These are phyloP conservation scores for Coemansia sp. DNA, from an alignment of 192 early-diverging fungal species.

Conservation along the genomic window DNA sequence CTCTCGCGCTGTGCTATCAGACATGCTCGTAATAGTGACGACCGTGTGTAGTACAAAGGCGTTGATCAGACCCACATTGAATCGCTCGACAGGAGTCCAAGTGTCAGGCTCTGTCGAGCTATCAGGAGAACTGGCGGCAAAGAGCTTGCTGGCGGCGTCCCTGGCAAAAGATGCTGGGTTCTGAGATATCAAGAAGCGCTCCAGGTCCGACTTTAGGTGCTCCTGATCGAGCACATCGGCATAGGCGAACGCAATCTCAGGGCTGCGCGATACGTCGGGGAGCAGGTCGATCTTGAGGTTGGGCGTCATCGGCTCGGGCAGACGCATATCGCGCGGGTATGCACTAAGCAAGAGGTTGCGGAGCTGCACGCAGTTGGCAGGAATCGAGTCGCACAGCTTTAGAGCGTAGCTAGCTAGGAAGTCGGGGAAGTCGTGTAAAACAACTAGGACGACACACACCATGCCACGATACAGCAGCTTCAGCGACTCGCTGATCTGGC, in stretches of 20 bases:
- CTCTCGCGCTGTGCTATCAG: slow-evolving; percentile 28
- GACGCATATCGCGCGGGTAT: slow-evolving; percentile 89
- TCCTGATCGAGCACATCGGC: slow-evolving; percentile 58
- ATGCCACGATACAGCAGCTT: slow-evolving; percentile 87
- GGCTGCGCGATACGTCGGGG: slow-evolving; percentile 84
- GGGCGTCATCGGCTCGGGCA: slow-evolving; percentile 96
- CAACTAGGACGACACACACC: slow-evolving; percentile 83
- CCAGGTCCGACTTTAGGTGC: slow-evolving; percentile 72
- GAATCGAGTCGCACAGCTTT: slow-evolving; percentile 89
- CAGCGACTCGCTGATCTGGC: slow-evolving; percentile 69
- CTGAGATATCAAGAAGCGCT: slow-evolving; percentile 66
- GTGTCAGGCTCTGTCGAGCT: background rate
- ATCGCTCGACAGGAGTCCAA: slow-evolving; percentile 36
- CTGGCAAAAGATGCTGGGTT: slow-evolving; percentile 33
- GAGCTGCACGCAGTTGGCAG: slow-evolving; percentile 86
- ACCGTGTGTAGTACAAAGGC: slow-evolving; percentile 87
- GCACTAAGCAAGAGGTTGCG: slow-evolving; percentile 96
- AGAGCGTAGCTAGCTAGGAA: slow-evolving; percentile 93
- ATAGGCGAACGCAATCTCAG: slow-evolving; percentile 86
- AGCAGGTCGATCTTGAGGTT: slow-evolving; percentile 90
- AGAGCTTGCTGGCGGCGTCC: slow-evolving; percentile 2
- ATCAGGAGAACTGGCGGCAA: background rate
- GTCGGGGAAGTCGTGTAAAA: slow-evolving; percentile 97
- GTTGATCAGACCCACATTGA: slow-evolving; percentile 81
- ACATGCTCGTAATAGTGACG: slow-evolving; percentile 66